Evolutionary conservation across 106 monocot genomes (phyloP), one percentile per base, ranked within the genome.

Genomic region (Ottelia alismoides): DNA sequence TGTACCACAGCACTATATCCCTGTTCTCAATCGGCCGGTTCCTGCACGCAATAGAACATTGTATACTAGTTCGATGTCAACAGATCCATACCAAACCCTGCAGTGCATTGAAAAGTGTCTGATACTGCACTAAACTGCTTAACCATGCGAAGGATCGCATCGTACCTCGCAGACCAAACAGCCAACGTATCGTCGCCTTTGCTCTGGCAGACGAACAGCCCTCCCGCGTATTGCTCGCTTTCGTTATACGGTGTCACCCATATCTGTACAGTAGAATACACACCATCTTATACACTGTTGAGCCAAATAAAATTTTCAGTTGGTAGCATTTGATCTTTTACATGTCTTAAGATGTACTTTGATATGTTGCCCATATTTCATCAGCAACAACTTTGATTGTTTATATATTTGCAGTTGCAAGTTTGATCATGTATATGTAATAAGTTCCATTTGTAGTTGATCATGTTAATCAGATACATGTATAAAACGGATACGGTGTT

Each of bases 181-280:
- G 73, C 77, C 9, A 90, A 65, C 22, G 90, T 90, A 49, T 90
- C 90, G 0, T 90, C 84, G 53, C 90, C 84, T 61, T 66, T 58
- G 65, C 84, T 90, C 70, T 90, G 80, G 53, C 77, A 90, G 3
- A 63, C 66, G 49, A 90, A 81, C 11, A 75, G 69, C 1, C 90
- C 90, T 0, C 84, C 90, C 0, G 90, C 84, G 80, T 77, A 84
- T 66, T 84, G 67, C 66, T 90, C 91, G 45, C 70, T 91, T 19
- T 50, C 64, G 64, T 85, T 91, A 66, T 85, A 81, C 25, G 72
- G 84, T 12, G 85, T 91, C 14, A 91, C 75, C 85, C 91, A 91
- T 20, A 91, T 75, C 90, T 90, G 27, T 27, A 23, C 28, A 51
- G 22, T 30, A 43, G 10, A 43, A 43, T 16, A 43, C 6, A 43